phyloP scores from a whole-genome alignment of 305 asterid genomes.

The Nicotiana rustica region DNA sequence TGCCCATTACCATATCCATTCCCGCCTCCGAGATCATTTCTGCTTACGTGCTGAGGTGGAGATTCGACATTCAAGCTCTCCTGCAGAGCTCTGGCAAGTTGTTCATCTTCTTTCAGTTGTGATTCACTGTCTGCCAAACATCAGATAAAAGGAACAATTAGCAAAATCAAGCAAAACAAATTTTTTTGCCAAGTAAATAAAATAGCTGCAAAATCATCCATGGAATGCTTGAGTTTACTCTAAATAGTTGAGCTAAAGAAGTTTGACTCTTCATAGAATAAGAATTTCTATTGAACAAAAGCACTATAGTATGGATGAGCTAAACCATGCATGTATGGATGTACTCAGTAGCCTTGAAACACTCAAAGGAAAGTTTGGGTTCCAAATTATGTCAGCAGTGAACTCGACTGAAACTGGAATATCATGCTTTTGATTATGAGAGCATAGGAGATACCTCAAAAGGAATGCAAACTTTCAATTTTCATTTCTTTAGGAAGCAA shows the following conservation, averaged over 20 bases:
- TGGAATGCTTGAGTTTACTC: neutral
- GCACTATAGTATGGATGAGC: neutral
- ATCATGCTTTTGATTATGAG: constrained; percentile 1
- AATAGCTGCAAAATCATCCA: neutral
- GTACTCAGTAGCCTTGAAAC: neutral
- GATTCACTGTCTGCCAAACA: constrained; percentile 49
- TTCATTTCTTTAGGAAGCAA: constrained; percentile 7
- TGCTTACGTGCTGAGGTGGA: constrained; percentile 55
- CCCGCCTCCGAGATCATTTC: constrained; percentile 46
- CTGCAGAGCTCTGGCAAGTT: constrained; percentile 81
- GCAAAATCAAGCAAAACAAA: constrained; percentile 30
- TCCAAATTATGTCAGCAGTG: constrained; percentile 19
- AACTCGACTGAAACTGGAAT: constrained; percentile 14
- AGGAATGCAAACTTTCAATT: constrained; percentile 25
- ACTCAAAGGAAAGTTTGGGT: neutral
- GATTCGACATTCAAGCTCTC: constrained; percentile 75
- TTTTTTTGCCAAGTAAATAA: constrained; percentile 14
- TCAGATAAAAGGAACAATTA: constrained; percentile 16
- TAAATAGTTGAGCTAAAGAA: constrained; percentile 11
- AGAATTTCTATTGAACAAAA: neutral
- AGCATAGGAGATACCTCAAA: constrained; percentile 26
- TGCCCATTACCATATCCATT: constrained; percentile 27
- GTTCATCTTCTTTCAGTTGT: constrained; percentile 79
- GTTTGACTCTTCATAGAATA: neutral
- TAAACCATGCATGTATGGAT: neutral